A percentile compares a stretch with the other conserved stretches of the same genome.
Conservation (phyloP, 345 rosid genomes). For the Lumnitzera littorea region DNA sequence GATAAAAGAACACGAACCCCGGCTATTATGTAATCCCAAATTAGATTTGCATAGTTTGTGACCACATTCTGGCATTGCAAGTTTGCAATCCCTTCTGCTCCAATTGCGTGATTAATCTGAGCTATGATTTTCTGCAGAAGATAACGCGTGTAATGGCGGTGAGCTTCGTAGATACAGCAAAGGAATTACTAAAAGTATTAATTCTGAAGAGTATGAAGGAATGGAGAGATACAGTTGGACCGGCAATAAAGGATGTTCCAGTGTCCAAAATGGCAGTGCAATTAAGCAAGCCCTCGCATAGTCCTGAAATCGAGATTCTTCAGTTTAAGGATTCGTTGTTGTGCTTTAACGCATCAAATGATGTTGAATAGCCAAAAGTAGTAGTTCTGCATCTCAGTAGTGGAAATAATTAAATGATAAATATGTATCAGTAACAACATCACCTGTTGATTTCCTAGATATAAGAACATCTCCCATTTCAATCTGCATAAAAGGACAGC, state of each 20-base stretch:
- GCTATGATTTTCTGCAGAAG: constrained; percentile 30
- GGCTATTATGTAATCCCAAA: constrained; percentile 38
- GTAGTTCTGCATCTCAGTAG: no score
- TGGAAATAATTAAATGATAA: not conserved
- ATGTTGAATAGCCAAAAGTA: no score
- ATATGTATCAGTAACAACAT: not conserved
- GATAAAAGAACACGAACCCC: constrained; percentile 32
- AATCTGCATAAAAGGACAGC: constrained; percentile 26
- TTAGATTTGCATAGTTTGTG: constrained; percentile 25
- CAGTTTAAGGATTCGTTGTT: not conserved
- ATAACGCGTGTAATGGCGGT: constrained; percentile 5
- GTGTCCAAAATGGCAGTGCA: constrained; percentile 55
- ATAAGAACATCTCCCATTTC: constrained; percentile 34
- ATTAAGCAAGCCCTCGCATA: constrained; percentile 16
- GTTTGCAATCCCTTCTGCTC: constrained; percentile 43
- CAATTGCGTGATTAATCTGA: constrained; percentile 48
- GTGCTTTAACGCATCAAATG: not conserved
- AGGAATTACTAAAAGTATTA: not conserved
- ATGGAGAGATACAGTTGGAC: constrained; percentile 45
- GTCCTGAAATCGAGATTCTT: constrained; percentile 24
- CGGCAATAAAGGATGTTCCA: constrained; percentile 45
- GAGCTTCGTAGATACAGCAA: not conserved
- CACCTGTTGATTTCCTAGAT: constrained; percentile 42
- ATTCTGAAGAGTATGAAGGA: not conserved
- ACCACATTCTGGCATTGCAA: constrained; percentile 37